phyloP scores from a whole-genome alignment of 2,329 filamentous ascomycete genomes.

The Mycocentrospora acerina region DNA sequence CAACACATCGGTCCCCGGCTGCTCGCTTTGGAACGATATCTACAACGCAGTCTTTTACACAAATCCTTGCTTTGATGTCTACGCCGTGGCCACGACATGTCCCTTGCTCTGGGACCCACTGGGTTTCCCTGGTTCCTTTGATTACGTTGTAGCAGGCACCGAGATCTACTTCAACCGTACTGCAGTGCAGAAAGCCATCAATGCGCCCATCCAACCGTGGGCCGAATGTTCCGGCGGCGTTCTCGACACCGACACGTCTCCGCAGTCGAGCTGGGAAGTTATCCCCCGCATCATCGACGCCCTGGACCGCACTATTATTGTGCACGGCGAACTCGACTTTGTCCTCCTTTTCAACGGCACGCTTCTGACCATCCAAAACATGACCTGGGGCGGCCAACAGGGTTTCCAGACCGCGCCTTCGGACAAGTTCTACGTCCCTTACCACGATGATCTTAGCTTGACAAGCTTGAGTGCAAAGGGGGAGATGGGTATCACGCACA shows the following conservation, averaged over 20 bases:
- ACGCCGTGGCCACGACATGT: slow-evolving; percentile 72
- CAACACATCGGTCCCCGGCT: slow-evolving; percentile 50
- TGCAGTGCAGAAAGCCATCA: slow-evolving; percentile 69
- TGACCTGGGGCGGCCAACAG: slow-evolving; percentile 73
- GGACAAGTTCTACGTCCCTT: slow-evolving; percentile 69
- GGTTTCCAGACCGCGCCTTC: slow-evolving; percentile 66
- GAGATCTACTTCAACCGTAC: slow-evolving; percentile 69
- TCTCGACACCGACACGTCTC: slow-evolving; percentile 54
- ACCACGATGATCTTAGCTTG: slow-evolving; percentile 52
- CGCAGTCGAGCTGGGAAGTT: slow-evolving; percentile 57
- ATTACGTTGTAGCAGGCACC: slow-evolving; percentile 64
- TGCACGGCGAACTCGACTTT: slow-evolving; percentile 70
- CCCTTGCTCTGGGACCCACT: slow-evolving; percentile 70
- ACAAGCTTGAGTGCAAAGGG: slow-evolving; percentile 62
- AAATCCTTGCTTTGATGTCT: slow-evolving; percentile 81
- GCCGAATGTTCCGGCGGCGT: slow-evolving; percentile 56
- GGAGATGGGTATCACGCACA: slow-evolving; percentile 68
- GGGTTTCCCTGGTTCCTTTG: slow-evolving; percentile 65
- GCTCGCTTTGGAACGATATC: slow-evolving; percentile 61
- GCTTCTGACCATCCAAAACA: slow-evolving; percentile 73
- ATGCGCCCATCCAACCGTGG: slow-evolving; percentile 62
- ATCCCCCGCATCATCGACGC: slow-evolving; percentile 72
- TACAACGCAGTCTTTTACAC: slow-evolving; percentile 54
- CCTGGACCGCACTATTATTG: slow-evolving; percentile 70
- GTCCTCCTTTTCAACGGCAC: slow-evolving; percentile 69